A percentile compares a stretch with the other conserved stretches of the same genome.
These are phyloP conservation scores for baker's yeast (Saccharomyces cerevisiae) DNA, from an alignment of 805 yeast species.

Conservation along the genomic window DNA sequence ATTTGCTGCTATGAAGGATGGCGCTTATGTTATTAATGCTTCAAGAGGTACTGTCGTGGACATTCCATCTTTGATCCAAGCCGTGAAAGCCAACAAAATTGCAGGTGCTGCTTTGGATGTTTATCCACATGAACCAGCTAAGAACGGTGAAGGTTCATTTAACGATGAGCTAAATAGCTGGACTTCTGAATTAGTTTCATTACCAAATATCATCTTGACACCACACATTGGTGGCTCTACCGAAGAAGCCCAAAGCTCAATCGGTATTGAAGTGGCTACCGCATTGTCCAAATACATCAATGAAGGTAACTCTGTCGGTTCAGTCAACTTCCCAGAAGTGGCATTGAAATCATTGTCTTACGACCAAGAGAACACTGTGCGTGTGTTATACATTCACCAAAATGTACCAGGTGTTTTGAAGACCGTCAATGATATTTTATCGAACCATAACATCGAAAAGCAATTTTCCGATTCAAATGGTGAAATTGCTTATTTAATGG, in stretches of 20 bases:
- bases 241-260: slow-evolving; percentile 96
- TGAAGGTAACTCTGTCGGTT: slow-evolving; percentile 91
- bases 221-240: slow-evolving; percentile 99
- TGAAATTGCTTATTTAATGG: slow-evolving; percentile 94
- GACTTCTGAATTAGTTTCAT: slow-evolving; percentile 70
- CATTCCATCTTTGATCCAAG: slow-evolving; percentile 85
- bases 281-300: slow-evolving; percentile 85
- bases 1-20: slow-evolving; percentile 92
- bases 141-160: slow-evolving; percentile 82
- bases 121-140: slow-evolving; percentile 93
- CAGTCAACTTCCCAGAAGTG: slow-evolving; percentile 99
- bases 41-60: slow-evolving; percentile 97
- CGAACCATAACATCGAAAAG: slow-evolving; percentile 92
- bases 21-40: slow-evolving; percentile 89
- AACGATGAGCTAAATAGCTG: slow-evolving; percentile 66
- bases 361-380: slow-evolving; percentile 80
- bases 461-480: slow-evolving; percentile 97
- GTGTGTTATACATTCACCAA: slow-evolving; percentile 92
- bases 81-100: slow-evolving; percentile 84
- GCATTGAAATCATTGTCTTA: slow-evolving; percentile 77
- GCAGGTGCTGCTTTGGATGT: slow-evolving; percentile 98
- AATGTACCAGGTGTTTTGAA: slow-evolving; percentile 98
- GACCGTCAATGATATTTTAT: slow-evolving; percentile 91
- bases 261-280: slow-evolving; percentile 89
- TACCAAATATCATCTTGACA: slow-evolving; percentile 84